Evolutionary conservation across 345 rosid species (phyloP).

Genomic region (Euphorbia peplus): DNA sequence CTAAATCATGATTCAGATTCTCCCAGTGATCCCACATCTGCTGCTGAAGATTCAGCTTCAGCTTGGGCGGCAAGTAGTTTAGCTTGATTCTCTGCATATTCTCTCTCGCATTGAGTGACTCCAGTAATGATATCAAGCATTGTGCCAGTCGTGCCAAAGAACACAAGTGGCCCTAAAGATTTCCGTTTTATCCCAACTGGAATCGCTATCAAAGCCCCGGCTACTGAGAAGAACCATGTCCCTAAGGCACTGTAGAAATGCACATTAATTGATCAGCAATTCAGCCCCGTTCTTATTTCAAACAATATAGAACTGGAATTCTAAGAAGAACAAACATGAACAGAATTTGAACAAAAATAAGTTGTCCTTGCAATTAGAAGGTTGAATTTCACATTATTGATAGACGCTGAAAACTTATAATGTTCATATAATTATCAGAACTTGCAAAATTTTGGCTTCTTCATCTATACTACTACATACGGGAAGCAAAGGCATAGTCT

Average conservation of each 20-base stretch:
- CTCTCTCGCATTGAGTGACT: conserved; percentile 85
- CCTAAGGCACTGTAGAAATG: conserved; percentile 71
- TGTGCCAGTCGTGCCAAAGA: conserved; percentile 94
- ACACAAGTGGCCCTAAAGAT: conserved; percentile 83
- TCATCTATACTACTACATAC: not conserved
- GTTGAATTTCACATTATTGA: not conserved
- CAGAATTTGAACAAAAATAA: not conserved
- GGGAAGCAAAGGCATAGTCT: not conserved
- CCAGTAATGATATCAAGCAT: conserved; percentile 95
- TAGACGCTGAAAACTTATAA: not conserved
- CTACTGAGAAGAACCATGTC: conserved; percentile 88
- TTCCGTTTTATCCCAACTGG: conserved; percentile 90
- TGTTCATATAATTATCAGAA: not conserved
- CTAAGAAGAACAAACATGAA: not conserved
- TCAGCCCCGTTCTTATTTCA: not conserved
- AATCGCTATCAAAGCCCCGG: conserved; percentile 82
- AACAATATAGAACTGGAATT: not conserved
- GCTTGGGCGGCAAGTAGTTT: conserved; percentile 73
- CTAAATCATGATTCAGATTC: conserved; percentile 11
- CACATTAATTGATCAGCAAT: conserved; percentile 11
- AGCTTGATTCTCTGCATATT: conserved; percentile 94
- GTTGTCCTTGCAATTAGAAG: not conserved
- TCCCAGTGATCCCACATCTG: conserved; percentile 24
- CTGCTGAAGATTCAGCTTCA: conserved; percentile 50
- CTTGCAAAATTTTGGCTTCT: not conserved